These are phyloP conservation scores for Musa itinerans DNA, from an alignment of 176 grass and related monocot genomes.

Conservation along the genomic window DNA sequence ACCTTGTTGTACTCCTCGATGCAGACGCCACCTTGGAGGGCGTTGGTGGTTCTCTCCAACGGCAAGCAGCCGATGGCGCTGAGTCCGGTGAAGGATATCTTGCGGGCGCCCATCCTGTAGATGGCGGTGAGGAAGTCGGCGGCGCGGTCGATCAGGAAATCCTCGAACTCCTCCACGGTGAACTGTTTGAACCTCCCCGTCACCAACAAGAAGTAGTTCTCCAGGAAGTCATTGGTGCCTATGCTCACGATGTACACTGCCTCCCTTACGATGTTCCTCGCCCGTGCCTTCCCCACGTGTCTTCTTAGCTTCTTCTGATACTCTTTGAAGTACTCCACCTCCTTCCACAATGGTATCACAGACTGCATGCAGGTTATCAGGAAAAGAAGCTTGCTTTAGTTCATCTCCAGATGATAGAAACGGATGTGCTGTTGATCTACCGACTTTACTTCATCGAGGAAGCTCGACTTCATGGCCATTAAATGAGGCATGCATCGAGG, in stretches of 20 bases:
- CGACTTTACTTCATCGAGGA: too few species aligned
- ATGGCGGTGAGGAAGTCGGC: conserved; percentile 19
- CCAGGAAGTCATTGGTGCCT: conserved; percentile 63
- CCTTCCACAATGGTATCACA: conserved; percentile 37
- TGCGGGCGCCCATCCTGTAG: conserved; percentile 40
- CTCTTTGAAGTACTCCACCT: conserved; percentile 54
- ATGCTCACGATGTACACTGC: conserved; percentile 47
- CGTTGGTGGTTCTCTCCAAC: conserved; percentile 21
- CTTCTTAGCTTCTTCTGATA: conserved; percentile 30
- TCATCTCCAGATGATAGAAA: too few species aligned
- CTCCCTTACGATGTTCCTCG: conserved; percentile 28
- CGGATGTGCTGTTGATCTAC: too few species aligned
- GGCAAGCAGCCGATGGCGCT: conserved; percentile 51
- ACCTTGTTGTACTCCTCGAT: conserved; percentile 43
- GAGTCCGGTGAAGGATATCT: conserved; percentile 37
- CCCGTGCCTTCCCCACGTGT: conserved; percentile 17
- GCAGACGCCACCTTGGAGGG: conserved; percentile 21
- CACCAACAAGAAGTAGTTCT: conserved; percentile 31
- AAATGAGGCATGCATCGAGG: too few species aligned
- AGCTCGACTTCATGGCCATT: too few species aligned
- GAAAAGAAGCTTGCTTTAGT: neutral
- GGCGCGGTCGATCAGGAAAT: conserved; percentile 30
- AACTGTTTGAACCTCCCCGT: conserved; percentile 16
- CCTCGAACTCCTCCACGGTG: conserved; percentile 30
- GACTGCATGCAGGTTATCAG: conserved; percentile 17